These are phyloP conservation scores for Sarcocystis neurona DNA, from an alignment of 169 alveolate species.

Conservation along the genomic window DNA sequence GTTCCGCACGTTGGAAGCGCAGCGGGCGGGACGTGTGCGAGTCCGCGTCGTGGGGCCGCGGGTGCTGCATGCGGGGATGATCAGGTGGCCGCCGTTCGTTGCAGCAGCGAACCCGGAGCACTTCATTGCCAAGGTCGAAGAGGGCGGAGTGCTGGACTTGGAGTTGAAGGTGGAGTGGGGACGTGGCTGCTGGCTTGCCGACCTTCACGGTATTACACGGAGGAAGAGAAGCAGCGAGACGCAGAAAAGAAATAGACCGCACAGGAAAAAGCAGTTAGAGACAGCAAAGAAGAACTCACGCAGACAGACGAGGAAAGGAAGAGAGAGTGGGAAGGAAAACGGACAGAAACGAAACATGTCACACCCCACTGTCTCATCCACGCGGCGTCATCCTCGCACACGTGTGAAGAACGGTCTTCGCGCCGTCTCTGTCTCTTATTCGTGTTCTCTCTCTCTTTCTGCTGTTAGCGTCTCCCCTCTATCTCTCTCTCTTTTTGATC, in stretches of 20 bases:
- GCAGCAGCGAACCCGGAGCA: constrained; percentile 73
- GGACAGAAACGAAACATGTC: too few species aligned
- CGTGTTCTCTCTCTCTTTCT: too few species aligned
- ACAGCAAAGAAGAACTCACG: too few species aligned
- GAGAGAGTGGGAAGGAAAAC: too few species aligned
- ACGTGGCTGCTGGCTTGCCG: constrained; percentile 79
- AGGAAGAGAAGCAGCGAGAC: not conserved
- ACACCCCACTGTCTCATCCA: too few species aligned
- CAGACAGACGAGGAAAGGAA: too few species aligned
- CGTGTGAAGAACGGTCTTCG: too few species aligned
- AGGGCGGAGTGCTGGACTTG: constrained; percentile 76
- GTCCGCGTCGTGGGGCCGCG: constrained; percentile 77
- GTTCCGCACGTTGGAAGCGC: constrained; percentile 67
- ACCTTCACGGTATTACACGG: constrained; percentile 58
- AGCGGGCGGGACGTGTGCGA: constrained; percentile 73
- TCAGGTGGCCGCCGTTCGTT: constrained; percentile 79
- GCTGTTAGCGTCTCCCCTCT: too few species aligned
- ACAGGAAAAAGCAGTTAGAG: not conserved
- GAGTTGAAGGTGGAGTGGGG: constrained; percentile 85
- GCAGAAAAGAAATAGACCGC: not conserved
- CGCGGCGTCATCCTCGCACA: too few species aligned
- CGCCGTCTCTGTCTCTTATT: too few species aligned
- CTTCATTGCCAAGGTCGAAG: constrained; percentile 76
- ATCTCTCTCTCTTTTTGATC: too few species aligned
- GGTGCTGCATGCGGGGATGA: constrained; percentile 78